Conservation (phyloP, 2,329 filamentous ascomycete genomes). For the Cordyceps pruinosa region DNA sequence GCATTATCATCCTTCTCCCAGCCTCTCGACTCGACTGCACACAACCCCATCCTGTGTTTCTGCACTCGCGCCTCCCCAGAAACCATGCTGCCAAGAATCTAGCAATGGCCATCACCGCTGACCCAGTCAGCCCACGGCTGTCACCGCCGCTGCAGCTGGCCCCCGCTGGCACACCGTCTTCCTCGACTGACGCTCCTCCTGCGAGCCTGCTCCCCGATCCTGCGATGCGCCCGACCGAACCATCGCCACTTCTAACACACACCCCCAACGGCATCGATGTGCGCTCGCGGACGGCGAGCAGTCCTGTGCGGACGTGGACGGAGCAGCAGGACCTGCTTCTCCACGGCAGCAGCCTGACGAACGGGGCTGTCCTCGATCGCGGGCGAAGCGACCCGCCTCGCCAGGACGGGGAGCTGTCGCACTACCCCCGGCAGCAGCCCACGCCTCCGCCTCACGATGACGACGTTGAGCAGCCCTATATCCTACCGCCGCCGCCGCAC, state of each 20-base stretch:
- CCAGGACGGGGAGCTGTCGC: neutral
- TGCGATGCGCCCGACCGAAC: neutral
- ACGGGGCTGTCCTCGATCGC: neutral
- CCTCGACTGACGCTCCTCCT: neutral
- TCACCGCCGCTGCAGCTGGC: slow-evolving; percentile 13
- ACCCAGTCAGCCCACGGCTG: slow-evolving; percentile 17
- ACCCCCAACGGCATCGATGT: neutral
- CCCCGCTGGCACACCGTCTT: neutral
- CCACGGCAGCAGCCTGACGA: neutral
- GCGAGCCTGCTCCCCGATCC: neutral
- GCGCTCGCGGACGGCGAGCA: slow-evolving; percentile 9
- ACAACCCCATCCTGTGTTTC: neutral
- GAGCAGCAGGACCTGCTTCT: slow-evolving; percentile 4
- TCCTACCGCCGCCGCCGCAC: neutral
- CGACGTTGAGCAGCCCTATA: neutral
- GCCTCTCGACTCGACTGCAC: neutral
- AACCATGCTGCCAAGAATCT: neutral
- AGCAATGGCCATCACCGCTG: slow-evolving; percentile 19
- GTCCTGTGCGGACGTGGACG: slow-evolving; percentile 4
- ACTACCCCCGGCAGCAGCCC: neutral
- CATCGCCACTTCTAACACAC: neutral
- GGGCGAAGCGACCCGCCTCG: neutral
- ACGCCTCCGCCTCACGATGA: slow-evolving; percentile 1
- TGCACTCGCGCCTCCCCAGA: neutral
- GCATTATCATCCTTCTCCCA: no score